These are phyloP conservation scores for Curvularia spicifera DNA, from an alignment of 2,329 filamentous ascomycete species.

Conservation along the genomic window DNA sequence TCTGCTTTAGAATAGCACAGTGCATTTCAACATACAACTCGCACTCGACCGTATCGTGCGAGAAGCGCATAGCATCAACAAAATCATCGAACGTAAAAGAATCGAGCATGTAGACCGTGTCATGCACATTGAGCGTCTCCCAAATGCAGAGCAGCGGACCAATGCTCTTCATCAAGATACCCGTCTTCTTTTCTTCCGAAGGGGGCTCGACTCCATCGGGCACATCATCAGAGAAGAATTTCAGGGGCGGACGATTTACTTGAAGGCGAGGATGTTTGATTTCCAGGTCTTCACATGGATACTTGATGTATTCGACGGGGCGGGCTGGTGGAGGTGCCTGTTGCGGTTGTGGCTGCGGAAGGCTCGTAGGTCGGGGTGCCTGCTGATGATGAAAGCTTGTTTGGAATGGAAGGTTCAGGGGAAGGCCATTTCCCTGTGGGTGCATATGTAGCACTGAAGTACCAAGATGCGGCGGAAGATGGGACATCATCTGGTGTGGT, in stretches of 20 bases:
- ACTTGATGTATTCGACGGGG: slow-evolving; percentile 72
- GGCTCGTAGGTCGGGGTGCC: slow-evolving; percentile 45
- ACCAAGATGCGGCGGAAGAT: slow-evolving; percentile 31
- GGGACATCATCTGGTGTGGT: slow-evolving; percentile 19
- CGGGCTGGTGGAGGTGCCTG: slow-evolving; percentile 59
- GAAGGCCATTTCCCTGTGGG: slow-evolving; percentile 25
- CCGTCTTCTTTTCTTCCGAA: slow-evolving; percentile 50
- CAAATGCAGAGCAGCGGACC: slow-evolving; percentile 86
- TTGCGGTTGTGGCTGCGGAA: slow-evolving; percentile 55
- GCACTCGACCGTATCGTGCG: slow-evolving; percentile 75
- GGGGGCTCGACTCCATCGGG: slow-evolving; percentile 47
- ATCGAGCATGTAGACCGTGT: slow-evolving; percentile 89
- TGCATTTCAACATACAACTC: slow-evolving; percentile 90
- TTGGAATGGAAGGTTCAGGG: slow-evolving; percentile 36
- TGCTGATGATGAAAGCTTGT: slow-evolving; percentile 55
- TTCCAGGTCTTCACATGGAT: slow-evolving; percentile 93
- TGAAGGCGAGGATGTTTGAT: slow-evolving; percentile 70
- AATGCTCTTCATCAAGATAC: slow-evolving; percentile 83
- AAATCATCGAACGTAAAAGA: slow-evolving; percentile 99
- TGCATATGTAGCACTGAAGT: slow-evolving; percentile 29
- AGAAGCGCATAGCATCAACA: slow-evolving; percentile 81
- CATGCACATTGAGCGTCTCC: slow-evolving; percentile 98
- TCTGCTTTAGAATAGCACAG: slow-evolving; percentile 85
- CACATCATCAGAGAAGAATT: slow-evolving; percentile 74
- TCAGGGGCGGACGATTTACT: slow-evolving; percentile 73